Evolutionary conservation across 2,329 filamentous ascomycete genomes (phyloP).

Genomic region (Epichloe festucae): DNA sequence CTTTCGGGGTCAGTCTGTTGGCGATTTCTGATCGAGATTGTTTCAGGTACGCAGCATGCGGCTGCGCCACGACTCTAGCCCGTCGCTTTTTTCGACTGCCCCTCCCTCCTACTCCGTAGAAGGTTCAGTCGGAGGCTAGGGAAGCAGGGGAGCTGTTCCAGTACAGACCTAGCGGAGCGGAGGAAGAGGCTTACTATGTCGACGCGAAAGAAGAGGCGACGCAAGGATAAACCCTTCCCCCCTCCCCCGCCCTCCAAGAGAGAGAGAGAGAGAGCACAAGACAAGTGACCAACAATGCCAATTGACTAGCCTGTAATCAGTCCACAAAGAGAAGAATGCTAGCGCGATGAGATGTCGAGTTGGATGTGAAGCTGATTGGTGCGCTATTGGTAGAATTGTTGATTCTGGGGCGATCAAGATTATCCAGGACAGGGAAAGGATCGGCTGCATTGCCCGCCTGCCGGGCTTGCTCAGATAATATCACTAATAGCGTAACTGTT

Average conservation of each 20-base stretch:
- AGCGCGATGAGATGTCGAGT: not conserved
- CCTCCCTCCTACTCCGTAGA: not conserved
- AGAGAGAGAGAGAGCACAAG: not conserved
- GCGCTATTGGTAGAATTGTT: not conserved
- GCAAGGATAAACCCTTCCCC: too few species aligned
- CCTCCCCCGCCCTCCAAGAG: not conserved
- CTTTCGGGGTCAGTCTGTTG: not conserved
- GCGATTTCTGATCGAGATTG: slow-evolving; percentile 1
- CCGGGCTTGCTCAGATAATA: too few species aligned
- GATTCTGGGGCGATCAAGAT: not conserved
- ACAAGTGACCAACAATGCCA: not conserved
- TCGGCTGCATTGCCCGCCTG: not conserved
- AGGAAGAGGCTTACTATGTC: not conserved
- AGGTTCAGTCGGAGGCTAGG: too few species aligned
- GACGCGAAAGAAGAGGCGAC: too few species aligned
- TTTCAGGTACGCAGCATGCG: not conserved
- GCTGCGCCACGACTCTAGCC: not conserved
- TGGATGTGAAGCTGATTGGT: not conserved
- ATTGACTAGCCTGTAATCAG: not conserved
- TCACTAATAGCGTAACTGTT: too few species aligned
- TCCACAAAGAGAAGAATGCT: not conserved
- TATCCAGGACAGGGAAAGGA: not conserved
- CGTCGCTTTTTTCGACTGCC: not conserved
- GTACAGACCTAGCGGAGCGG: not conserved
- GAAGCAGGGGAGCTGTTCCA: not conserved